A percentile compares a stretch with the other conserved stretches of the same genome.
These are phyloP conservation scores for Ogataea allantospora DNA, from an alignment of 805 yeast genomes.

Conservation along the genomic window DNA sequence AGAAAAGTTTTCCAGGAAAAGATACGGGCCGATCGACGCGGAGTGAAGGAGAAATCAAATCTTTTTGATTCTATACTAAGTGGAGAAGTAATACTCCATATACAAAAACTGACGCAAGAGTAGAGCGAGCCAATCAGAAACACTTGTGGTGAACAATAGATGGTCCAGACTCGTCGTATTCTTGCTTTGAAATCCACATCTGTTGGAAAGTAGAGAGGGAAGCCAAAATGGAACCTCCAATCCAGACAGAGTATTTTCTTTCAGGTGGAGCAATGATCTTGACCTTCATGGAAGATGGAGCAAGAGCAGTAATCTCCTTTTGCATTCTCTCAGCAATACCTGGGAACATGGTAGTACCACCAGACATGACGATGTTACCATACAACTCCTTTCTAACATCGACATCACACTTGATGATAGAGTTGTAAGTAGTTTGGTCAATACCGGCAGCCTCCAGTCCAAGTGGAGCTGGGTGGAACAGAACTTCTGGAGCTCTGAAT, in stretches of 20 bases:
- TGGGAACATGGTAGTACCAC: conserved; percentile 99
- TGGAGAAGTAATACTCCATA: conserved; percentile 13
- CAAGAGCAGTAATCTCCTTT: conserved; percentile 99
- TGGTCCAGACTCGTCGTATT: conserved; percentile 99
- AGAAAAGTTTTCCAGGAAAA: conserved; percentile 3
- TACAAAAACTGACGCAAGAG: conserved; percentile 14
- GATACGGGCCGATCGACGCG: conserved; percentile 8
- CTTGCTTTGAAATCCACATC: conserved; percentile 99
- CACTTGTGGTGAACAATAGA: conserved; percentile 97
- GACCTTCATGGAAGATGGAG: conserved; percentile 99
- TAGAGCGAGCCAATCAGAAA: conserved; percentile 51
- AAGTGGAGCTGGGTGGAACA: conserved; percentile 95
- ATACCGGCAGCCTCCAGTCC: conserved; percentile 96
- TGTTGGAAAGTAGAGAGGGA: conserved; percentile 99
- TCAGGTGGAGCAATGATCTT: conserved; percentile 99
- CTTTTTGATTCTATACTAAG: conserved; percentile 14
- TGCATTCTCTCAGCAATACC: conserved; percentile 99
- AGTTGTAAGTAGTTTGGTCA: conserved; percentile 94
- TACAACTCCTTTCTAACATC: conserved; percentile 98
- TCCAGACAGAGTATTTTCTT: conserved; percentile 99
- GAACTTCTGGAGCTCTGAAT: conserved; percentile 99
- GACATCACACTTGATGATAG: conserved; percentile 97
- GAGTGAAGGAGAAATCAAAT: conserved; percentile 11
- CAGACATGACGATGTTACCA: conserved; percentile 99
- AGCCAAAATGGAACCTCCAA: conserved; percentile 99